Percentiles rank a stretch among this genome's conserved stretches.
These are phyloP conservation scores for Jaltomata sinuosa DNA, from an alignment of 257 asterid genomes.

Conservation along the genomic window DNA sequence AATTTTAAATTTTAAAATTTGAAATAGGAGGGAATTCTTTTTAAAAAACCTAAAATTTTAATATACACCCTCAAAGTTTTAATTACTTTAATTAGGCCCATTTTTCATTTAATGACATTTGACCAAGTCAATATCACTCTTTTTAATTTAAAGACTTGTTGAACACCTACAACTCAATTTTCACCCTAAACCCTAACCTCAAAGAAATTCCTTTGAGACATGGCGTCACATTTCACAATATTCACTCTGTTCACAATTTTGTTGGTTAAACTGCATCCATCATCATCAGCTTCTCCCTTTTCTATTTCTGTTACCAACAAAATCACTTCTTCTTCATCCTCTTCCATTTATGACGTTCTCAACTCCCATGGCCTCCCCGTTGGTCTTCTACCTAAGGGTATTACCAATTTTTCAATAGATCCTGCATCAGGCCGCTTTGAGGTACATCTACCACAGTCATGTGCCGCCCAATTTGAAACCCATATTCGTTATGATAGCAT, in stretches of 20 bases:
- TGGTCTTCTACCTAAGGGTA: constrained; percentile 73
- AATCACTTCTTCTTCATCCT: constrained; percentile 8
- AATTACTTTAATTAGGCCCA: too few relatives aligned
- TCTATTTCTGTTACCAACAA: background rate
- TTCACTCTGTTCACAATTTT: background rate
- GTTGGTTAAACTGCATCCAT: background rate
- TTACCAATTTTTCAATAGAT: constrained; percentile 41
- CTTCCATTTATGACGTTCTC: constrained; percentile 42
- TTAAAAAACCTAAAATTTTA: too few relatives aligned
- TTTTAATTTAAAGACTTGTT: too few relatives aligned
- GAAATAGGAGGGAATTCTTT: too few relatives aligned
- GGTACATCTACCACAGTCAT: constrained; percentile 42
- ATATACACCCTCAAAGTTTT: too few relatives aligned
- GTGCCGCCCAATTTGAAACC: constrained; percentile 78
- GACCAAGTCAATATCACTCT: too few relatives aligned
- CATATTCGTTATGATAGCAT: constrained; percentile 49
- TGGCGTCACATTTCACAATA: background rate
- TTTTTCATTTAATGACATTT: too few relatives aligned
- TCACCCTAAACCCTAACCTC: constrained; percentile 11
- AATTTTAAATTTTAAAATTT: too few relatives aligned
- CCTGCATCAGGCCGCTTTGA: constrained; percentile 43
- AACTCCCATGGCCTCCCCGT: constrained; percentile 50
- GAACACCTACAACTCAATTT: too few relatives aligned
- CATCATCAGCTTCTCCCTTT: background rate
- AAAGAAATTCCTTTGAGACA: constrained; percentile 7